Conservation (phyloP, 2,329 filamentous ascomycete genomes). For the Berkeleyomyces rouxiae region DNA sequence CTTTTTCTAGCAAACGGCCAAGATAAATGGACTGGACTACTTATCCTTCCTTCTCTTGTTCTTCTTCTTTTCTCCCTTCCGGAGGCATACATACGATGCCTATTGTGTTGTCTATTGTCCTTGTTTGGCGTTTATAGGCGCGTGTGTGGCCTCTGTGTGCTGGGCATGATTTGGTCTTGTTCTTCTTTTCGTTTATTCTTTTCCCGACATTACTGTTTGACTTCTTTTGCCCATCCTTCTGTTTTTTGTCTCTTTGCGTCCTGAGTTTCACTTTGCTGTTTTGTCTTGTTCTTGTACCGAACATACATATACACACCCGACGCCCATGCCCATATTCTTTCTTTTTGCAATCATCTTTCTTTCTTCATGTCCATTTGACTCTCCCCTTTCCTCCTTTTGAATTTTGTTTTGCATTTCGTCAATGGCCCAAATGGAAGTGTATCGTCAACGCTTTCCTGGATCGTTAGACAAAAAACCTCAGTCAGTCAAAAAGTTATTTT, state of each 20-base stretch:
- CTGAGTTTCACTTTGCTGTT: neutral
- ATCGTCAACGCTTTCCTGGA: neutral
- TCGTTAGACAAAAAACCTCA: constrained; percentile 10
- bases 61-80: neutral
- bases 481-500: constrained; percentile 12
- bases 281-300: constrained; percentile 1
- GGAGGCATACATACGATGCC: neutral
- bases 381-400: neutral
- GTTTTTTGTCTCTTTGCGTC: constrained; percentile 2
- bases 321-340: neutral
- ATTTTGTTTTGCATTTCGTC: constrained; percentile 6
- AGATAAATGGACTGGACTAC: neutral
- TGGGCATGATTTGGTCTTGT: neutral
- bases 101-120: neutral
- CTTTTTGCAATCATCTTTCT: neutral
- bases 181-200: neutral
- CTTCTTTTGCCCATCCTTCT: neutral
- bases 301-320: neutral
- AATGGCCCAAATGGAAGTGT: neutral
- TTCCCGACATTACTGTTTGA: neutral
- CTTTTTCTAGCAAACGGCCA: neutral
- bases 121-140: neutral
- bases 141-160: neutral
- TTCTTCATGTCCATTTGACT: neutral
- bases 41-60: neutral